Evolutionary conservation across 2,329 filamentous ascomycete species (phyloP).

Genomic region (Fusarium sp.): DNA sequence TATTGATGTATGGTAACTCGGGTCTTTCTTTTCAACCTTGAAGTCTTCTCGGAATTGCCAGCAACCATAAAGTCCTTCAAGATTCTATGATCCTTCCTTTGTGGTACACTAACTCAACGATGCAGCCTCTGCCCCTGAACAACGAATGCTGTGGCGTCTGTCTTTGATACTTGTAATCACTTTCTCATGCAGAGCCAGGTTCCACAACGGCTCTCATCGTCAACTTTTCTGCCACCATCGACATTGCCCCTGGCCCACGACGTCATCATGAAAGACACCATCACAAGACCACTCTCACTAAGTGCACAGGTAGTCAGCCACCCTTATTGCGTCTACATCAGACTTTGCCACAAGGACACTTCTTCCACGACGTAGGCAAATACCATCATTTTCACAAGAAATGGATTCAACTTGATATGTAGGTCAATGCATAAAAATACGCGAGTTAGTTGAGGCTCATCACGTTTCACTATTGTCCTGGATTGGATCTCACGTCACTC

Average conservation of each 20-base stretch:
- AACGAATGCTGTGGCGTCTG: slow-evolving; percentile 33
- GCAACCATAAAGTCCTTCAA: not conserved
- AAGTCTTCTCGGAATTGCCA: too few species aligned
- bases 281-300: slow-evolving; percentile 30
- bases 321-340: slow-evolving; percentile 9
- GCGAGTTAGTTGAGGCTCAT: not conserved
- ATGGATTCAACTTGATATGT: not conserved
- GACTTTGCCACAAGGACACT: slow-evolving; percentile 27
- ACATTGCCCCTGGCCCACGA: slow-evolving; percentile 24
- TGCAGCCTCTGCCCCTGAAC: slow-evolving; percentile 17
- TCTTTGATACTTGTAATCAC: slow-evolving; percentile 10
- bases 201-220: slow-evolving; percentile 25
- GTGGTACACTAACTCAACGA: not conserved
- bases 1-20: not conserved
- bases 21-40: not conserved
- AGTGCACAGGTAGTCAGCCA: slow-evolving; percentile 21
- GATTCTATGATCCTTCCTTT: not conserved
- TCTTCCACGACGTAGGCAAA: not conserved
- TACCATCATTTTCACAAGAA: not conserved
- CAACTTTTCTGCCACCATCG: not conserved
- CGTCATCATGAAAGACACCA: slow-evolving; percentile 32
- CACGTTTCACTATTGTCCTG: not conserved
- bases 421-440: not conserved
- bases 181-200: slow-evolving; percentile 9
- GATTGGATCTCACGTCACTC: not conserved